Conservation (phyloP, 768 basidiomycete genomes). For the Russula sp. region DNA sequence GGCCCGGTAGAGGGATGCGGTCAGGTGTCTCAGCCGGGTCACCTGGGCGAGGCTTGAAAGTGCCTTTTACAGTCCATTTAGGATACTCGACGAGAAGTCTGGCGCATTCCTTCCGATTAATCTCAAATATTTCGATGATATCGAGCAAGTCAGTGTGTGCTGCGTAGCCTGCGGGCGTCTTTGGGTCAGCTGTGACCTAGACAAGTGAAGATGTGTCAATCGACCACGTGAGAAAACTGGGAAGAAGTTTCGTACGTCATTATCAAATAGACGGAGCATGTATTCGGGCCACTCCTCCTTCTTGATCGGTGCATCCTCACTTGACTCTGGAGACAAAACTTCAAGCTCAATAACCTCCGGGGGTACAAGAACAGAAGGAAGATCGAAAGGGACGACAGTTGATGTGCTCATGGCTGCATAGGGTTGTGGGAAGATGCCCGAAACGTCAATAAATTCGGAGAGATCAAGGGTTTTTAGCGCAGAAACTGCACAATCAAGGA, state of each 20-base stretch:
- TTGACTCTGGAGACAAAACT: slow-evolving; percentile 55
- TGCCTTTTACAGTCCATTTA: slow-evolving; percentile 73
- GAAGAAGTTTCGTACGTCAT: slow-evolving; percentile 33
- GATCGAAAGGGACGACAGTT: slow-evolving; percentile 45
- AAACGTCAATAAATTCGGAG: slow-evolving; percentile 50
- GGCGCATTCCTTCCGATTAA: slow-evolving; percentile 94
- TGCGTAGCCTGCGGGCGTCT: slow-evolving; percentile 69
- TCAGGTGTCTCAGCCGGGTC: slow-evolving; percentile 41
- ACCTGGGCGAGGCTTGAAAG: slow-evolving; percentile 75
- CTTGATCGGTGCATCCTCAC: slow-evolving; percentile 64
- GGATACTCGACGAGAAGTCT: slow-evolving; percentile 79
- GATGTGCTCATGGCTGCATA: slow-evolving; percentile 45
- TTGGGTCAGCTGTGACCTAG: slow-evolving; percentile 72
- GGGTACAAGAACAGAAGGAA: slow-evolving; percentile 77
- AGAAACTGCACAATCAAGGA: slow-evolving; percentile 64
- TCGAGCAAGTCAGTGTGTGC: slow-evolving; percentile 71
- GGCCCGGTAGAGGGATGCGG: slow-evolving; percentile 42
- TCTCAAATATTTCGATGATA: slow-evolving; percentile 81
- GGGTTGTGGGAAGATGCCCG: slow-evolving; percentile 55
- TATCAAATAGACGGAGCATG: slow-evolving; percentile 60
- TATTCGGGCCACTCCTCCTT: slow-evolving; percentile 81
- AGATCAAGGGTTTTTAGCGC: slow-evolving; percentile 56
- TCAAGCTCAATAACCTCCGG: slow-evolving; percentile 84
- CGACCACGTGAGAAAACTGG: not conserved
- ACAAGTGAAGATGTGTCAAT: not conserved